These are phyloP conservation scores for Ceratonia siliqua DNA, from an alignment of 306 rosid genomes.

Conservation along the genomic window DNA sequence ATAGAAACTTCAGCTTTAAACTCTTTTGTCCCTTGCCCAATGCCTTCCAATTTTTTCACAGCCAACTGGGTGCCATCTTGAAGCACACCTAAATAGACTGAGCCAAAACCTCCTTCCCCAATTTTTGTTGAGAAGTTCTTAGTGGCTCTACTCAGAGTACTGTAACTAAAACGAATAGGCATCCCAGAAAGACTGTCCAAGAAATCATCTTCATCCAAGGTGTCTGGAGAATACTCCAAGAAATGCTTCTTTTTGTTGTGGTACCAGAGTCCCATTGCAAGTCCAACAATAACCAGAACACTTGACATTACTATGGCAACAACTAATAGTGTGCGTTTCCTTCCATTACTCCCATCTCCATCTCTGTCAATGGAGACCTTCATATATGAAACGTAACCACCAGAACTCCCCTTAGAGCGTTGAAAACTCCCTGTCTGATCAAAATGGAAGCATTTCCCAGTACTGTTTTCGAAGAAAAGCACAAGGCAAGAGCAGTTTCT, in stretches of 20 bases:
- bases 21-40: conserved; percentile 89
- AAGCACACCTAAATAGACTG: conserved; percentile 80
- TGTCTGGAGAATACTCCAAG: conserved; percentile 38
- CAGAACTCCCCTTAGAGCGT: conserved; percentile 37
- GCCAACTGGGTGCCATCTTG: conserved; percentile 75
- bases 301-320: conserved; percentile 45
- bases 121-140: conserved; percentile 71
- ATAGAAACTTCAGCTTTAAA: conserved; percentile 86
- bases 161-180: conserved; percentile 70
- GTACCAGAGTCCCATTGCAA: conserved; percentile 49
- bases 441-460: conserved; percentile 70
- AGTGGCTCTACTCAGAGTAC: conserved; percentile 70
- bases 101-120: conserved; percentile 93
- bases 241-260: conserved; percentile 37
- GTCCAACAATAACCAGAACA: conserved; percentile 42
- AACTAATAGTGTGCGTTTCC: conserved; percentile 37
- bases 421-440: conserved; percentile 74
- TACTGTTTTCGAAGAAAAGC: conserved; percentile 71
- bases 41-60: conserved; percentile 89
- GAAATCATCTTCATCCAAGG: conserved; percentile 78
- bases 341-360: conserved; percentile 35
- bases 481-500: conserved; percentile 82
- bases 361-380: conserved; percentile 48
- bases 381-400: conserved; percentile 63
- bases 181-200: conserved; percentile 60